Percentiles rank a stretch among this genome's conserved stretches.
These are phyloP conservation scores for Serendipita sp. DNA, from an alignment of 768 basidiomycete genomes.

Conservation along the genomic window DNA sequence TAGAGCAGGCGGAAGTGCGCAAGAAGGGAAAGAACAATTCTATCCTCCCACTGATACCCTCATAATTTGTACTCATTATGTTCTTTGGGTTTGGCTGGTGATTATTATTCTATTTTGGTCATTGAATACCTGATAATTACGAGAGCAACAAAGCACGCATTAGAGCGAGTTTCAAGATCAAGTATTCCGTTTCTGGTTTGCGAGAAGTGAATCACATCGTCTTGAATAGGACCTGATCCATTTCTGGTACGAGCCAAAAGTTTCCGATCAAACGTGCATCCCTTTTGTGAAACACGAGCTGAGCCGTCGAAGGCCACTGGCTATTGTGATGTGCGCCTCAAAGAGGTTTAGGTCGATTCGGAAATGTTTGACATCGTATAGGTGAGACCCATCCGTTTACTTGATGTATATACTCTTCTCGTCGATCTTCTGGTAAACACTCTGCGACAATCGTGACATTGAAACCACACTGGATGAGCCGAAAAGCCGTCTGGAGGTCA, in stretches of 20 bases:
- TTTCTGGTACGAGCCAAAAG: slow-evolving; percentile 22
- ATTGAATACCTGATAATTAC: not conserved
- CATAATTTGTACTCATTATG: too few relatives aligned
- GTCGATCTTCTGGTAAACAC: slow-evolving; percentile 43
- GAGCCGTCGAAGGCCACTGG: slow-evolving; percentile 36
- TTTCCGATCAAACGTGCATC: not conserved
- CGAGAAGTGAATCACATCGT: slow-evolving; percentile 57
- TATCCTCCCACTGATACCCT: too few relatives aligned
- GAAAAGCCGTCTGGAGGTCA: slow-evolving; percentile 59
- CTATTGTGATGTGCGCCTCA: slow-evolving; percentile 59
- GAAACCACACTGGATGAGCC: slow-evolving; percentile 42
- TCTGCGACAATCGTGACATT: slow-evolving; percentile 57
- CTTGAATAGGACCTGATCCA: slow-evolving; percentile 61
- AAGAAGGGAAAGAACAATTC: not conserved
- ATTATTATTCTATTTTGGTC: not conserved
- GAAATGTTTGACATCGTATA: too few relatives aligned
- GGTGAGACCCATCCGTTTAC: slow-evolving; percentile 42
- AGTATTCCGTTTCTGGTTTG: slow-evolving; percentile 33
- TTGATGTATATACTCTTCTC: slow-evolving; percentile 36
- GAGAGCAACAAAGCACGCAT: not conserved
- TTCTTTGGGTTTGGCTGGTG: not conserved
- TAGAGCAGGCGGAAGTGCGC: not conserved
- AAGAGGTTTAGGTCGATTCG: too few relatives aligned
- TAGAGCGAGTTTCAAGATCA: slow-evolving; percentile 25
- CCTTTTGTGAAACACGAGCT: slow-evolving; percentile 24